These are phyloP conservation scores for Passiflora organensis DNA, from an alignment of 345 rosid species.

Conservation along the genomic window DNA sequence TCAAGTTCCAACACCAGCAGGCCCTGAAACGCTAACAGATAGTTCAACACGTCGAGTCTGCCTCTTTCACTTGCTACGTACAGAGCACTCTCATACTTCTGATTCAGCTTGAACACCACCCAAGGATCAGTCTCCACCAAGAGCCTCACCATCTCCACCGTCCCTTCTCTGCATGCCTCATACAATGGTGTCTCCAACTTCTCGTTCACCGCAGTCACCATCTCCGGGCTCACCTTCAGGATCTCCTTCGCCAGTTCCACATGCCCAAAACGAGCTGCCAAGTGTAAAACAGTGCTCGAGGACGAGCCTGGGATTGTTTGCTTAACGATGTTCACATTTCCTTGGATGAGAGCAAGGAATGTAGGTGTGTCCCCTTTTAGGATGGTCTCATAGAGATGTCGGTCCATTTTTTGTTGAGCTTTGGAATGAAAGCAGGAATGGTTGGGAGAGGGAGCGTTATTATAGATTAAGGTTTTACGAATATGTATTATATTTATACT, in stretches of 20 bases:
- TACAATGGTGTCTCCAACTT: slow-evolving; percentile 43
- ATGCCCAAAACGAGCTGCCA: slow-evolving; percentile 39
- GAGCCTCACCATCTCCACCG: slow-evolving; percentile 26
- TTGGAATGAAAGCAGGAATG: not conserved
- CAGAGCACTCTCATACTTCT: slow-evolving; percentile 15
- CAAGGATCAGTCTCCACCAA: slow-evolving; percentile 27
- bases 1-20: slow-evolving; percentile 33
- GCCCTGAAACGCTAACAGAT: slow-evolving; percentile 16
- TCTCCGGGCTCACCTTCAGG: slow-evolving; percentile 36
- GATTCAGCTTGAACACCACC: slow-evolving; percentile 13
- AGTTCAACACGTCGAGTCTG: slow-evolving; percentile 20
- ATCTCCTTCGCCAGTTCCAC: slow-evolving; percentile 35
- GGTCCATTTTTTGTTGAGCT: slow-evolving; percentile 17
- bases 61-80: slow-evolving; percentile 33
- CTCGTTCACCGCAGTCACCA: slow-evolving; percentile 27
- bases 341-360: slow-evolving; percentile 17
- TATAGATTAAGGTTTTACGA: no score
- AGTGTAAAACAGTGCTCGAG: slow-evolving; percentile 36
- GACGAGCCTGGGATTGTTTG: slow-evolving; percentile 13
- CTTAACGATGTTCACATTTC: slow-evolving; percentile 10
- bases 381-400: slow-evolving; percentile 20
- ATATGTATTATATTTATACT: no score
- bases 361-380: slow-evolving; percentile 17
- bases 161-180: slow-evolving; percentile 42
- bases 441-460: not conserved